Evolutionary conservation across 352 stramenopile genomes (phyloP).

Genomic region (Globisporangium cederbergense): DNA sequence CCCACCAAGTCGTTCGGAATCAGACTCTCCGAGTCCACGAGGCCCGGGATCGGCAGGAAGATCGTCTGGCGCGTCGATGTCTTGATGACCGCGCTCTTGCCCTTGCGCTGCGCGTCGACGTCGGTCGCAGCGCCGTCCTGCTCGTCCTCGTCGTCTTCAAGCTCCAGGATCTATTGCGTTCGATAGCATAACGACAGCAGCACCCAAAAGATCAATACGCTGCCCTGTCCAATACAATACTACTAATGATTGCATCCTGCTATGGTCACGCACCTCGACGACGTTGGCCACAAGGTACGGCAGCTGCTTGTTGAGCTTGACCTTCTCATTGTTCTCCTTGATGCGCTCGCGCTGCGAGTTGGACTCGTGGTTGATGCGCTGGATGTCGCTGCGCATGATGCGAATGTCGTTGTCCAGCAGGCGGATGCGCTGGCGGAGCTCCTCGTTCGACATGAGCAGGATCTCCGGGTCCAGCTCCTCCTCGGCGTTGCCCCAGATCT

Average conservation of each 20-base stretch:
- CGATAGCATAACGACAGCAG: not conserved
- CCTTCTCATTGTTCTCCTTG: slow-evolving; percentile 99
- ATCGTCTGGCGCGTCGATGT: slow-evolving; percentile 98
- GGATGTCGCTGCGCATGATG: slow-evolving; percentile 97
- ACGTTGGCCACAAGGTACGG: slow-evolving; percentile 99
- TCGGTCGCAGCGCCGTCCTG: slow-evolving; percentile 93
- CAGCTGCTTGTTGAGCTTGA: slow-evolving; percentile 99
- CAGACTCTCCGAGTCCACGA: slow-evolving; percentile 94
- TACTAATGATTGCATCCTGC: slow-evolving; percentile 27
- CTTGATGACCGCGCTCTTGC: slow-evolving; percentile 96
- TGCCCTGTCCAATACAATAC: not conserved
- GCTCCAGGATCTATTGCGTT: slow-evolving; percentile 48
- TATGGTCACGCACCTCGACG: slow-evolving; percentile 78
- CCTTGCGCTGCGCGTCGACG: slow-evolving; percentile 88
- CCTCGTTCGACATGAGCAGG: slow-evolving; percentile 92
- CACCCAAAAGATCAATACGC: slow-evolving; percentile 12
- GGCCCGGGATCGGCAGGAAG: slow-evolving; percentile 97
- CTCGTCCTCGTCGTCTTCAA: slow-evolving; percentile 91
- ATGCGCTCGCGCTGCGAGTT: slow-evolving; percentile 93
- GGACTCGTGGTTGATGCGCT: slow-evolving; percentile 96
- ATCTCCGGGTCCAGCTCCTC: slow-evolving; percentile 87
- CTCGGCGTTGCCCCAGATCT: slow-evolving; percentile 53
- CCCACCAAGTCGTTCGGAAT: slow-evolving; percentile 97
- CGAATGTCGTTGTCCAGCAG: slow-evolving; percentile 96
- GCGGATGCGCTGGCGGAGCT: slow-evolving; percentile 94